These are phyloP conservation scores for Phytopythium helicoides DNA, from an alignment of 352 stramenopile species.

Conservation along the genomic window DNA sequence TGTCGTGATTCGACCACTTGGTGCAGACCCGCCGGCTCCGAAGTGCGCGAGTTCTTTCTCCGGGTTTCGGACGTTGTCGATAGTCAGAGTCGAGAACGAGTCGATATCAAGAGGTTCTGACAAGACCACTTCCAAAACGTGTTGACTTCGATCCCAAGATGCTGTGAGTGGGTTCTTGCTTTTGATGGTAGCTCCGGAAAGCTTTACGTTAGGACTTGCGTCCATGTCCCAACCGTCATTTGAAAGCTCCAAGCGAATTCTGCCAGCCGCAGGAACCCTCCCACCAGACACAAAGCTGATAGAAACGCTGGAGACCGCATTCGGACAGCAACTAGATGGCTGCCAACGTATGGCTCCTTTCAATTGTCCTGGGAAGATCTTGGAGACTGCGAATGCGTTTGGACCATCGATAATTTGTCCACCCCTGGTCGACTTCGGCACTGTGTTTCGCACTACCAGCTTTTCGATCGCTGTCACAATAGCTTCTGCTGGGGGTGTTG, in stretches of 20 bases:
- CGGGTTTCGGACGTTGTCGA: slow-evolving; percentile 52
- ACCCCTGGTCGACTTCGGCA: slow-evolving; percentile 50
- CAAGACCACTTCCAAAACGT: slow-evolving; percentile 53
- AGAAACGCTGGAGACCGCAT: slow-evolving; percentile 47
- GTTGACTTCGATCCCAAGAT: slow-evolving; percentile 43
- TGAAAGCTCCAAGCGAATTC: slow-evolving; percentile 51
- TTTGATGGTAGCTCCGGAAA: slow-evolving; percentile 35
- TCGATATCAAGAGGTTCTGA: slow-evolving; percentile 24
- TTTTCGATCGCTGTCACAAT: slow-evolving; percentile 68
- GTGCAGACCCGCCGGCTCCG: slow-evolving; percentile 1
- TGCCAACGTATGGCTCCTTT: slow-evolving; percentile 40
- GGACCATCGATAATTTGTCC: slow-evolving; percentile 68
- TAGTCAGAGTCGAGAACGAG: slow-evolving; percentile 34
- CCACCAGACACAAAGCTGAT: slow-evolving; percentile 46
- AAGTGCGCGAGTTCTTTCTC: slow-evolving; percentile 32
- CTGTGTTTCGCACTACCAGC: slow-evolving; percentile 42
- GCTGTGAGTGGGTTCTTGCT: slow-evolving; percentile 20
- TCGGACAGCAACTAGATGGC: slow-evolving; percentile 56
- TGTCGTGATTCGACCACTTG: slow-evolving; percentile 43
- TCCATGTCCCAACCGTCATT: slow-evolving; percentile 63
- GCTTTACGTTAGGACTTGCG: slow-evolving; percentile 29
- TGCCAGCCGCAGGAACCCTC: slow-evolving; percentile 31
- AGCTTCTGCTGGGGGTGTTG: slow-evolving; percentile 40
- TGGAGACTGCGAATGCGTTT: slow-evolving; percentile 36
- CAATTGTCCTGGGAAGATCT: slow-evolving; percentile 50